Conservation (phyloP, 768 basidiomycete genomes). For the Leucocoprinus sp. region DNA sequence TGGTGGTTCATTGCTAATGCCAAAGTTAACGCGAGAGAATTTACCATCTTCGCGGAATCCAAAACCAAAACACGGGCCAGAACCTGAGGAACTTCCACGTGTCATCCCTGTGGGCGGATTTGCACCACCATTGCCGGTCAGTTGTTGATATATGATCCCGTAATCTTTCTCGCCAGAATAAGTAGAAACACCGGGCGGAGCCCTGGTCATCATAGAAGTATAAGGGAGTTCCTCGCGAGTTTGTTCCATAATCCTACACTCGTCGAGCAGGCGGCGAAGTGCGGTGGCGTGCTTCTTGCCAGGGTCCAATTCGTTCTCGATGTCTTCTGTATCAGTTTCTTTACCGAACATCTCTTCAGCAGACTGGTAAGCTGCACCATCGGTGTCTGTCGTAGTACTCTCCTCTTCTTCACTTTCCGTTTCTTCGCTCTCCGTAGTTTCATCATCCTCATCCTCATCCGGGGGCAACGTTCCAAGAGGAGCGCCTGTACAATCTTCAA, state of each 20-base stretch:
- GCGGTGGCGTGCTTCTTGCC: conserved; percentile 14
- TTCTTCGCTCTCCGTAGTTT: conserved; percentile 24
- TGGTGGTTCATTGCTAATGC: conserved; percentile 8
- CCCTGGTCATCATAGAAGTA: conserved; percentile 12
- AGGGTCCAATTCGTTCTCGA: conserved; percentile 15
- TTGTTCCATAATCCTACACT: conserved; percentile 45
- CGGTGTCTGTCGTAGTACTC: conserved; percentile 18
- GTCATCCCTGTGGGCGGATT: not conserved
- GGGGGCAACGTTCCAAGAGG: conserved; percentile 44
- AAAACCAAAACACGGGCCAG: not conserved
- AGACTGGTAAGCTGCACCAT: conserved; percentile 7
- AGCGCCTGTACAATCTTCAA: conserved; percentile 74
- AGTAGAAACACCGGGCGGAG: not conserved
- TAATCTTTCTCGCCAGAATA: conserved; percentile 8
- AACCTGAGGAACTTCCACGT: not conserved
- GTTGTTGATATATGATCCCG: conserved; percentile 2
- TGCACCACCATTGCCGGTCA: conserved; percentile 3
- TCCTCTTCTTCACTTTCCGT: conserved; percentile 22
- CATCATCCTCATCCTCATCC: conserved; percentile 23
- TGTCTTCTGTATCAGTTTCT: conserved; percentile 21
- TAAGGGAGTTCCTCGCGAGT: conserved; percentile 33
- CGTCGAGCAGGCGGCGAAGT: conserved; percentile 46
- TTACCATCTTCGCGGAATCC: not conserved
- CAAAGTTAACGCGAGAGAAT: conserved; percentile 9
- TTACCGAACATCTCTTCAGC: conserved; percentile 10